phyloP scores from a whole-genome alignment of 805 yeast species.

The Teunomyces funiuensis region DNA sequence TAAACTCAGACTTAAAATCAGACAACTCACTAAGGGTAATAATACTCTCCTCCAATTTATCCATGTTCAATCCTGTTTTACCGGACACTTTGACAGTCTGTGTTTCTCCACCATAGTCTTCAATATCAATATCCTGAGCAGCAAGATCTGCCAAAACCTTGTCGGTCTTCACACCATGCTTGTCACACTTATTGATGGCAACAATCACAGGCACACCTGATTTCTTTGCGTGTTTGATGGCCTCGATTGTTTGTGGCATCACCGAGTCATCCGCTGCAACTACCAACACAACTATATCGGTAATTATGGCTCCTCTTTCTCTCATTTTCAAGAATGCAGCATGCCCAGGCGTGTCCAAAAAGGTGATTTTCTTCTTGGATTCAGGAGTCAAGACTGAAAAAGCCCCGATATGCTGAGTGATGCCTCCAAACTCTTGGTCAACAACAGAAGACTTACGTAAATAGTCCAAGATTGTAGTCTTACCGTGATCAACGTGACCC shows the following conservation, averaged over 20 bases:
- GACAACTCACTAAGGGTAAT: conserved; percentile 79
- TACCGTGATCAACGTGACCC: conserved; percentile 99
- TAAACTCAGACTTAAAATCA: conserved; percentile 65
- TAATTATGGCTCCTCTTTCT: conserved; percentile 91
- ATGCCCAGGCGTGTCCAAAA: conserved; percentile 97
- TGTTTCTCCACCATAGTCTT: conserved; percentile 93
- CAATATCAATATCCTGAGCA: conserved; percentile 75
- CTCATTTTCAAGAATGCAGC: conserved; percentile 96
- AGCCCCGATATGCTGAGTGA: conserved; percentile 98
- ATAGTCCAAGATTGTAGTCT: conserved; percentile 88
- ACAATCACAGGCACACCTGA: conserved; percentile 84
- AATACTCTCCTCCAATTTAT: conserved; percentile 84
- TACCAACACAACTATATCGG: conserved; percentile 88
- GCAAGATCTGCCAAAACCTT: conserved; percentile 78
- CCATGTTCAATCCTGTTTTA: conserved; percentile 86
- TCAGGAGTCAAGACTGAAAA: conserved; percentile 81
- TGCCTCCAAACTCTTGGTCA: conserved; percentile 88
- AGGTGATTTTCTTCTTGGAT: conserved; percentile 76
- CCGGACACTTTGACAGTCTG: conserved; percentile 89
- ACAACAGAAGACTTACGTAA: conserved; percentile 84
- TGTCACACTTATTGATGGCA: conserved; percentile 91
- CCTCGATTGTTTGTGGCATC: conserved; percentile 96
- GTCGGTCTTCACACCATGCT: conserved; percentile 70
- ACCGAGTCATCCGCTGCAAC: conserved; percentile 98
- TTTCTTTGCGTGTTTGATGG: conserved; percentile 85